These are phyloP conservation scores for Ballota nigra DNA, from an alignment of 257 asterid genomes.

Conservation along the genomic window DNA sequence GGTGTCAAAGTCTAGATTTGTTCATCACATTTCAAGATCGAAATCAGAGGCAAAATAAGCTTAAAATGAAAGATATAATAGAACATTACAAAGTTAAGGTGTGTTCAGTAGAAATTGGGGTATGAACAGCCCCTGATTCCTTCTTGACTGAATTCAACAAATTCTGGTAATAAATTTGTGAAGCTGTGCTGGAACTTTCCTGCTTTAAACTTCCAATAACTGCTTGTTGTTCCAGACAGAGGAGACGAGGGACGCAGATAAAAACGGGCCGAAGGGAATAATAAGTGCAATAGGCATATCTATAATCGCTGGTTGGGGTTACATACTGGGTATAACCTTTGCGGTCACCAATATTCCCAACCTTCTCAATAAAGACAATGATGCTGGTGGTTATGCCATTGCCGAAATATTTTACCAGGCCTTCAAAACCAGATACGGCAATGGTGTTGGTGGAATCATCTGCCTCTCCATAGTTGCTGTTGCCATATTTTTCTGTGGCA, in stretches of 20 bases:
- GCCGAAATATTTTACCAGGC: conserved; percentile 80
- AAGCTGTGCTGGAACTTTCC: neutral
- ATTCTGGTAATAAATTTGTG: neutral
- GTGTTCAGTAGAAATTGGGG: neutral
- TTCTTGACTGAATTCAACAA: neutral
- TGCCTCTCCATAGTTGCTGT: conserved; percentile 71
- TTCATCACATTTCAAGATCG: neutral
- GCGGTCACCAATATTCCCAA: conserved; percentile 77
- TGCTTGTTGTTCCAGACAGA: conserved; percentile 57
- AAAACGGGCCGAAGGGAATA: conserved; percentile 87
- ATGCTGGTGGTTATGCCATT: conserved; percentile 92
- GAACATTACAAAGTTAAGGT: neutral
- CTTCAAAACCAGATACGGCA: conserved; percentile 77
- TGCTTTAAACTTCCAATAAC: conserved; percentile 7
- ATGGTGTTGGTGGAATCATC: conserved; percentile 74
- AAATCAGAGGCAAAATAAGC: neutral
- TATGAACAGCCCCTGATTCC: neutral
- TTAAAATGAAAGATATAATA: neutral
- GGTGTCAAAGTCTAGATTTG: neutral
- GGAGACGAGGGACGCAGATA: conserved; percentile 88
- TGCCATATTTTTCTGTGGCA: conserved; percentile 92
- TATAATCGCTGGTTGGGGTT: conserved; percentile 88
- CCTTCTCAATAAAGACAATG: conserved; percentile 62
- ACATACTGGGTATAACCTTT: conserved; percentile 85
- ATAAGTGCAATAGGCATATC: conserved; percentile 94